A percentile compares a stretch with the other conserved stretches of the same genome.
Conservation (phyloP, 139 green algal genomes). For the Micractinium sp. region DNA sequence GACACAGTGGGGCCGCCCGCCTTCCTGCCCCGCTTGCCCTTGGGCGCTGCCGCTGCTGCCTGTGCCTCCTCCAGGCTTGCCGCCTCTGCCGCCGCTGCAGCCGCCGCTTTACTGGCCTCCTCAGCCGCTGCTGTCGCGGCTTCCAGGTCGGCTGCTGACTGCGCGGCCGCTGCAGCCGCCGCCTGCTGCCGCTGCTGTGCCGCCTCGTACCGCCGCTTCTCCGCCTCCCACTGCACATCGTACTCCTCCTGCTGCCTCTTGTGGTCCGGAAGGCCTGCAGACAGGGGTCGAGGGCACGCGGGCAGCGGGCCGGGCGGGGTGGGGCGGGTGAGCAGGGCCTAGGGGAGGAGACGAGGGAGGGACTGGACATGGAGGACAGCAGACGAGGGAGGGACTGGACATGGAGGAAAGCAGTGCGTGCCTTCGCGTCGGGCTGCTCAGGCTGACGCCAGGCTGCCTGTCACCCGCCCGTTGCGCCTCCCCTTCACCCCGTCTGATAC, state of each 20-base stretch:
- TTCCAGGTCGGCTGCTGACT: neutral
- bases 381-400: neutral
- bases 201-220: constrained; percentile 4
- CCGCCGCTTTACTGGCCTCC: neutral
- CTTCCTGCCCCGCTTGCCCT: neutral
- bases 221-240: neutral
- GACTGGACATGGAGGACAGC: neutral
- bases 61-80: neutral
- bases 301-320: too few relatives aligned
- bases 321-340: too few relatives aligned
- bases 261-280: constrained; percentile 31
- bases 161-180: neutral
- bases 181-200: constrained; percentile 17
- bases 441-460: neutral
- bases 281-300: too few relatives aligned
- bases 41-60: neutral
- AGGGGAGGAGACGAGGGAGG: too few relatives aligned
- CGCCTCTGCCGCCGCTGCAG: neutral
- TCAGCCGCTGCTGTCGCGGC: neutral
- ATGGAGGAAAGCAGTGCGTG: neutral
- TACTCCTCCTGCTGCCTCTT: neutral
- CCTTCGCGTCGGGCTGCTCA: too few relatives aligned
- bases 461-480: too few relatives aligned
- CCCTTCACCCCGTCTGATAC: neutral
- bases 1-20: neutral